Percentiles rank a stretch among this genome's conserved stretches.
These are phyloP conservation scores for Actinomortierella wolfii DNA, from an alignment of 371 early-diverging fungal species.

Conservation along the genomic window DNA sequence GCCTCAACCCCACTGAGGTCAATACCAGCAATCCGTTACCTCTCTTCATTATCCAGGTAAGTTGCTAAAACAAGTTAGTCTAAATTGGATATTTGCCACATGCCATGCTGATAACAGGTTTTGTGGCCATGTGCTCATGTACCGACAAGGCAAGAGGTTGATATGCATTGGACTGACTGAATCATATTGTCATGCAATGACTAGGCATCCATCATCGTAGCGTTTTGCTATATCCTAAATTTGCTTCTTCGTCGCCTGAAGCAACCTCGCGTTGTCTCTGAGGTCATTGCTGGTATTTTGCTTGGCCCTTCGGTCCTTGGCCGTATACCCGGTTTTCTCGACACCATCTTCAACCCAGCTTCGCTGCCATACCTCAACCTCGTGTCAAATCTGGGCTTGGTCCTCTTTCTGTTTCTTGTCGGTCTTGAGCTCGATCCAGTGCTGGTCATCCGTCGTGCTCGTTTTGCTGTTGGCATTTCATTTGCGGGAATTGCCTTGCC, in stretches of 20 bases:
- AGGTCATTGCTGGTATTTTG: conserved; percentile 79
- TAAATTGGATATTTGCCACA: no score
- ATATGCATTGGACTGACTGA: background rate
- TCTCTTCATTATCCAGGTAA: conserved; percentile 73
- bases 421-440: conserved; percentile 78
- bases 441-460: conserved; percentile 52
- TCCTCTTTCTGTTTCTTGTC: conserved; percentile 90
- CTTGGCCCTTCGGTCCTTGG: conserved; percentile 82
- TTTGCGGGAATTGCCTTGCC: conserved; percentile 78
- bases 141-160: no score
- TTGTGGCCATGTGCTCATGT: no score
- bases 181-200: no score
- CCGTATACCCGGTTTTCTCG: conserved; percentile 65
- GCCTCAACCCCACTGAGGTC: conserved; percentile 61
- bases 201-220: conserved; percentile 71
- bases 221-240: conserved; percentile 65
- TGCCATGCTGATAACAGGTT: no score
- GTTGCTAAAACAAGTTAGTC: no score
- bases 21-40: conserved; percentile 61
- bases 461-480: conserved; percentile 58
- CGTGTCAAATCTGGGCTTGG: conserved; percentile 86
- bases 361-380: conserved; percentile 76
- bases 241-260: conserved; percentile 57
- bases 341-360: conserved; percentile 63
- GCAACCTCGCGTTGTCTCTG: conserved; percentile 82